Percentiles rank a stretch among this genome's conserved stretches.
These are phyloP conservation scores for Saccharomycopsis malanga DNA, from an alignment of 805 yeast genomes.

Conservation along the genomic window DNA sequence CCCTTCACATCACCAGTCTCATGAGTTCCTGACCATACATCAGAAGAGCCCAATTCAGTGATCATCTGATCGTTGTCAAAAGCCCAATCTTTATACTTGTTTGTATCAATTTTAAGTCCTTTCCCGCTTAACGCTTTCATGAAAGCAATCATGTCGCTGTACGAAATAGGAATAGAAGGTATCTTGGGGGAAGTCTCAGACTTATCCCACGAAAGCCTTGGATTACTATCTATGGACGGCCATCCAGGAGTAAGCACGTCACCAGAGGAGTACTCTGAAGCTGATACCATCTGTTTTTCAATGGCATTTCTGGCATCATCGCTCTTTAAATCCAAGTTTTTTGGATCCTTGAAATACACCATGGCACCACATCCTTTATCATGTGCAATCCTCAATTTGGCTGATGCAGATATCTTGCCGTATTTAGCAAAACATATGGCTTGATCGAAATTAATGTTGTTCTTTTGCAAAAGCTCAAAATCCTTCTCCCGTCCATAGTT, in stretches of 20 bases:
- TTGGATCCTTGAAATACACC: constrained; percentile 52
- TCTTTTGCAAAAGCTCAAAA: constrained; percentile 33
- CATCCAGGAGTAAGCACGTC: constrained; percentile 78
- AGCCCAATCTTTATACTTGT: constrained; percentile 30
- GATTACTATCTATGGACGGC: constrained; percentile 39
- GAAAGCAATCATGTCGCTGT: constrained; percentile 53
- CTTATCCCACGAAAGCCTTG: constrained; percentile 37
- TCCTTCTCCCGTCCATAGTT: constrained; percentile 61
- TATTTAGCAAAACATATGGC: constrained; percentile 55
- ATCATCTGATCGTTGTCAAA: constrained; percentile 22
- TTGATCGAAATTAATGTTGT: constrained; percentile 36
- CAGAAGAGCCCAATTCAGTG: constrained; percentile 14
- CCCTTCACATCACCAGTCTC: constrained; percentile 16
- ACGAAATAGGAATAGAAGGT: constrained; percentile 72
- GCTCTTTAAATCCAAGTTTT: constrained; percentile 21
- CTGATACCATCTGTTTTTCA: constrained; percentile 43
- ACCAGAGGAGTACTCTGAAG: constrained; percentile 60
- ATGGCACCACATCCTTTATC: constrained; percentile 55
- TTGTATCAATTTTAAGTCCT: constrained; percentile 30
- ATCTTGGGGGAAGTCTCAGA: constrained; percentile 57
- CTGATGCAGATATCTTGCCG: constrained; percentile 44
- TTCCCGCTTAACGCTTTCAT: constrained; percentile 32
- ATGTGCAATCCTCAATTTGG: constrained; percentile 50
- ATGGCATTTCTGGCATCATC: constrained; percentile 29
- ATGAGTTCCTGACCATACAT: constrained; percentile 39